Evolutionary conservation across 306 rosid genomes (phyloP).

Genomic region (Comarum palustre): DNA sequence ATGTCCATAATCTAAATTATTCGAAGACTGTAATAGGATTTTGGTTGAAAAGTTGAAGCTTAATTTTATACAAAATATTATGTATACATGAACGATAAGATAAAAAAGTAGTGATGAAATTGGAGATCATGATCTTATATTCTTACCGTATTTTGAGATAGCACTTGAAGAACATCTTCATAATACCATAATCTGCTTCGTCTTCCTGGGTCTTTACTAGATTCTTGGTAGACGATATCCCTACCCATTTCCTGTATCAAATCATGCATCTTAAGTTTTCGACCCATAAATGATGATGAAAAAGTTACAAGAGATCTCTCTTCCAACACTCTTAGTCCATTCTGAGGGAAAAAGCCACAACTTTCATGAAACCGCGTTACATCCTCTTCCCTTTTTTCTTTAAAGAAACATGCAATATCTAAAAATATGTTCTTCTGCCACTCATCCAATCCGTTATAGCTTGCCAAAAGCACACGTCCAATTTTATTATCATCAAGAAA

Average conservation of each 20-base stretch:
- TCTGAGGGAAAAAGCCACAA: constrained; percentile 22
- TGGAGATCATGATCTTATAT: background rate
- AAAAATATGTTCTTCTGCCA: background rate
- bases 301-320: constrained; percentile 6
- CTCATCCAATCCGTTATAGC: background rate
- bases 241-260: background rate
- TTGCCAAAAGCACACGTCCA: background rate
- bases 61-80: too few relatives aligned
- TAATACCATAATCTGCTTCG: background rate
- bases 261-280: constrained; percentile 1
- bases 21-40: background rate
- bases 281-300: background rate
- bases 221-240: background rate
- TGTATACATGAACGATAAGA: too few relatives aligned
- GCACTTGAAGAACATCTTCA: constrained; percentile 1
- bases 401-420: constrained; percentile 37
- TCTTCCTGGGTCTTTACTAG: background rate
- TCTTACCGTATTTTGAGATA: background rate
- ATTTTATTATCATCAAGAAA: too few relatives aligned
- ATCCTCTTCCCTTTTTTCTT: constrained; percentile 20
- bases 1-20: too few relatives aligned
- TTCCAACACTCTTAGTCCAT: constrained; percentile 19
- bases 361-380: constrained; percentile 18
- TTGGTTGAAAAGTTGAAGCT: too few relatives aligned
- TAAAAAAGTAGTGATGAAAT: background rate